Percentiles rank a stretch among this genome's conserved stretches.
These are phyloP conservation scores for Crithidia sp. DNA, from an alignment of 208 protist species.

Conservation along the genomic window DNA sequence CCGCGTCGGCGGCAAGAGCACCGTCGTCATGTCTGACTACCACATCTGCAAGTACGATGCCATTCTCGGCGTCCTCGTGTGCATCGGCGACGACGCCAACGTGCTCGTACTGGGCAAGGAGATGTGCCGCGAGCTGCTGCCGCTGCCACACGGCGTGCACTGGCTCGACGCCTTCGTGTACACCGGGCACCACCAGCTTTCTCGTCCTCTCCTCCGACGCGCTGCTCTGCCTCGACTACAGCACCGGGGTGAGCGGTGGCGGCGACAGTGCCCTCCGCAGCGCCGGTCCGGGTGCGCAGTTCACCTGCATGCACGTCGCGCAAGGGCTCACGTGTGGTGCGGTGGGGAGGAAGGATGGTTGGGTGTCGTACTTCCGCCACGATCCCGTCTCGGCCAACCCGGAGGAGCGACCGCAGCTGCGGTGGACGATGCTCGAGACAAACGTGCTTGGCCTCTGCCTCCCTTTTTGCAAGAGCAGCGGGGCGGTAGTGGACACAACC, in stretches of 20 bases:
- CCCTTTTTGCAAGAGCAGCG: conserved; percentile 44
- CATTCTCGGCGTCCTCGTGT: conserved; percentile 71
- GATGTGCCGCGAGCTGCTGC: conserved; percentile 59
- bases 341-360: conserved; percentile 68
- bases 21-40: conserved; percentile 79
- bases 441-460: conserved; percentile 62
- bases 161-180: conserved; percentile 81
- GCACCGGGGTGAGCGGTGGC: conserved; percentile 17
- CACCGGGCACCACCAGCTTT: conserved; percentile 77
- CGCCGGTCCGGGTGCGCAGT: conserved; percentile 28
- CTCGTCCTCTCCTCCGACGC: conserved; percentile 74
- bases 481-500: conserved; percentile 30
- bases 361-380: conserved; percentile 75
- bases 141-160: conserved; percentile 52
- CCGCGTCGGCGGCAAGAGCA: conserved; percentile 52
- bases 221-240: conserved; percentile 78
- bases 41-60: conserved; percentile 82
- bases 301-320: conserved; percentile 75
- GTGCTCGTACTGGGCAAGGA: conserved; percentile 72
- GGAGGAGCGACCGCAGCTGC: conserved; percentile 45
- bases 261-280: conserved; percentile 45
- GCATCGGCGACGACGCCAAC: conserved; percentile 72
- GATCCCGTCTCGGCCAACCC: conserved; percentile 37
- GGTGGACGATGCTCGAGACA: conserved; percentile 57
- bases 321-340: conserved; percentile 77